Conservation (phyloP, 225 moss, liverwort and hornwort genomes). For the Sphagnum contortum region DNA sequence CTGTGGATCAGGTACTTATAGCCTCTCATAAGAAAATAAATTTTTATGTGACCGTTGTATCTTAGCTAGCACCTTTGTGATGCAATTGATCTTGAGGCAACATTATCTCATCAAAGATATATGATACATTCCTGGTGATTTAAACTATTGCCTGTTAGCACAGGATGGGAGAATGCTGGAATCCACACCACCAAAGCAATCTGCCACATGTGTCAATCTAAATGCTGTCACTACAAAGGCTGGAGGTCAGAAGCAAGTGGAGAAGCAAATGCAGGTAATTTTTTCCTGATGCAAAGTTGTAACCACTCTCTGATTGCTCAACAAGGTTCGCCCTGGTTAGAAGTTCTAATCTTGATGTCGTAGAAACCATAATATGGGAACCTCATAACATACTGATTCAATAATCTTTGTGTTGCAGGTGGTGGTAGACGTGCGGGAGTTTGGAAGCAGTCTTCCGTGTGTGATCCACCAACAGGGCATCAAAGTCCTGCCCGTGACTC, state of each 20-base stretch:
- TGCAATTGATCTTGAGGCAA: too few relatives aligned
- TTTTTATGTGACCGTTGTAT: too few relatives aligned
- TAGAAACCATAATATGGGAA: too few relatives aligned
- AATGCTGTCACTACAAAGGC: slow-evolving; percentile 74
- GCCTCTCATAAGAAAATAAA: too few relatives aligned
- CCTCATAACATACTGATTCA: too few relatives aligned
- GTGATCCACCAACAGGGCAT: slow-evolving; percentile 97
- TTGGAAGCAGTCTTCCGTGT: slow-evolving; percentile 89
- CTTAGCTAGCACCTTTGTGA: too few relatives aligned
- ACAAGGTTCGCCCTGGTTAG: too few relatives aligned
- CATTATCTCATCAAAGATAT: too few relatives aligned
- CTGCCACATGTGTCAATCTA: slow-evolving; percentile 82
- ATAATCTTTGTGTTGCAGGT: slow-evolving; percentile 39
- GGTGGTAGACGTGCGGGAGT: slow-evolving; percentile 99
- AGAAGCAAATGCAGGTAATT: slow-evolving; percentile 82
- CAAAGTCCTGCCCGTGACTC: slow-evolving; percentile 85
- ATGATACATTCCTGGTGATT: too few relatives aligned
- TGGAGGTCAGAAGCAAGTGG: slow-evolving; percentile 68
- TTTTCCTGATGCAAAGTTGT: too few relatives aligned
- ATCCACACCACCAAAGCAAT: slow-evolving; percentile 39
- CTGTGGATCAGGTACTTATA: slow-evolving; percentile 74
- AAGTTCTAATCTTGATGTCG: too few relatives aligned
- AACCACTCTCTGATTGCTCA: too few relatives aligned
- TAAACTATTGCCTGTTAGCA: not conserved
- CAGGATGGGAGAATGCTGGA: slow-evolving; percentile 92